Evolutionary conservation across 2,329 filamentous ascomycete genomes (phyloP).

Genomic region (Phaeoacremonium minimum): DNA sequence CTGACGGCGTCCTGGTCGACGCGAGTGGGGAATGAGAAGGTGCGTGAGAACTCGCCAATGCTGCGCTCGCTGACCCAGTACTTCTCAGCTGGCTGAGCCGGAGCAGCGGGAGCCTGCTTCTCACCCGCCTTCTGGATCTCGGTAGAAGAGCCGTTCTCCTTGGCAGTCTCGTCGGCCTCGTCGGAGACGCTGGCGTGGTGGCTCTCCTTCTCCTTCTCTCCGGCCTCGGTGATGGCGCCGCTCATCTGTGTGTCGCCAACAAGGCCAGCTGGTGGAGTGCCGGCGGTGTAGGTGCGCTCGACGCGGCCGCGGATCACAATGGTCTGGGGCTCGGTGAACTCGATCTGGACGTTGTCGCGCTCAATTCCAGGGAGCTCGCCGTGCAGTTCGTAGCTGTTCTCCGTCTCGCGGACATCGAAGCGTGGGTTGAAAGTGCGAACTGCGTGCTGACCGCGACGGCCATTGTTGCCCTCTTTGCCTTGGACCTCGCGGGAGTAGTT

Average conservation of each 20-base stretch:
- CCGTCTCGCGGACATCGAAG: slow-evolving; percentile 73
- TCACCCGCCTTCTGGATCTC: slow-evolving; percentile 18
- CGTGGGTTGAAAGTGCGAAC: slow-evolving; percentile 64
- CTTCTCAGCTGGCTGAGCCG: slow-evolving; percentile 23
- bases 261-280: slow-evolving; percentile 42
- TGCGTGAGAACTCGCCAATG: slow-evolving; percentile 63
- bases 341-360: slow-evolving; percentile 70
- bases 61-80: slow-evolving; percentile 70
- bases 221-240: slow-evolving; percentile 35
- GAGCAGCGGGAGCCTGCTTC: slow-evolving; percentile 12
- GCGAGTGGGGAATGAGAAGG: slow-evolving; percentile 62
- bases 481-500: slow-evolving; percentile 41
- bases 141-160: slow-evolving; percentile 17
- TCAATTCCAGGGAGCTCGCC: slow-evolving; percentile 75
- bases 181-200: slow-evolving; percentile 66
- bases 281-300: slow-evolving; percentile 59
- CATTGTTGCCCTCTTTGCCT: slow-evolving; percentile 13
- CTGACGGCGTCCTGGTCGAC: slow-evolving; percentile 59
- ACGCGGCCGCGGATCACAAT: slow-evolving; percentile 66
- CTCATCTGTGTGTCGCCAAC: slow-evolving; percentile 28
- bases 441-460: slow-evolving; percentile 16
- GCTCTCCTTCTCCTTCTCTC: slow-evolving; percentile 25
- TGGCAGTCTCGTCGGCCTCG: slow-evolving; percentile 34
- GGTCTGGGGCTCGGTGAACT: slow-evolving; percentile 74
- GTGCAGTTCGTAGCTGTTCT: slow-evolving; percentile 67